These are phyloP conservation scores for Penicillium polonicum DNA, from an alignment of 2,329 filamentous ascomycete genomes.

Conservation along the genomic window DNA sequence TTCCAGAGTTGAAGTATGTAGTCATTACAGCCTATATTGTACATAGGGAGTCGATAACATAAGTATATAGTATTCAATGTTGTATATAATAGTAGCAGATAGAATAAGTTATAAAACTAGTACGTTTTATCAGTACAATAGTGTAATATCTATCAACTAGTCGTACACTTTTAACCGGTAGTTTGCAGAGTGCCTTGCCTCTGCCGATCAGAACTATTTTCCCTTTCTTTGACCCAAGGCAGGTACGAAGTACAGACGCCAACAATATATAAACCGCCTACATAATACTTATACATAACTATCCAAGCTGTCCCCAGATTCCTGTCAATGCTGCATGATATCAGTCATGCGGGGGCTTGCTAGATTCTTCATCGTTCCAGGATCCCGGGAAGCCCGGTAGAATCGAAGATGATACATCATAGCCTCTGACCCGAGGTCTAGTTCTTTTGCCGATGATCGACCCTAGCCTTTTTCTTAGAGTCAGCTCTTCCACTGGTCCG, in stretches of 20 bases:
- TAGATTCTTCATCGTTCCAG: constrained; percentile 13
- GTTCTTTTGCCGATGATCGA: constrained; percentile 1
- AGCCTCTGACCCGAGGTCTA: background rate
- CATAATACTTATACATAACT: background rate
- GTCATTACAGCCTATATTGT: background rate
- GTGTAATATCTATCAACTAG: background rate
- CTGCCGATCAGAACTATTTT: background rate
- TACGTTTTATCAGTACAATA: background rate
- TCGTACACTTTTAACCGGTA: background rate
- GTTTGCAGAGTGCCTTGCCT: constrained; percentile 3
- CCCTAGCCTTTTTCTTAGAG: background rate
- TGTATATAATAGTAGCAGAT: background rate
- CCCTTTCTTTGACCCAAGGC: background rate
- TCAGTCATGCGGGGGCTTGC: constrained; percentile 16
- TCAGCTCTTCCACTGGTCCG: background rate
- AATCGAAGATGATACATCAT: constrained; percentile 6
- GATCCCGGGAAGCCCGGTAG: constrained; percentile 11
- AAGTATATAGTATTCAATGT: too few relatives aligned
- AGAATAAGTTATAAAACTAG: background rate
- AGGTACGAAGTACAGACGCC: background rate
- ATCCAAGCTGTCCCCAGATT: constrained; percentile 4
- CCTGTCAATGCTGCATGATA: constrained; percentile 14
- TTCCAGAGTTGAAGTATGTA: background rate
- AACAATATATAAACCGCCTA: background rate
- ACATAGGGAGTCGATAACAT: too few relatives aligned